phyloP scores from a whole-genome alignment of 2,329 filamentous ascomycete species.

The Hymenoscyphus salicellus region DNA sequence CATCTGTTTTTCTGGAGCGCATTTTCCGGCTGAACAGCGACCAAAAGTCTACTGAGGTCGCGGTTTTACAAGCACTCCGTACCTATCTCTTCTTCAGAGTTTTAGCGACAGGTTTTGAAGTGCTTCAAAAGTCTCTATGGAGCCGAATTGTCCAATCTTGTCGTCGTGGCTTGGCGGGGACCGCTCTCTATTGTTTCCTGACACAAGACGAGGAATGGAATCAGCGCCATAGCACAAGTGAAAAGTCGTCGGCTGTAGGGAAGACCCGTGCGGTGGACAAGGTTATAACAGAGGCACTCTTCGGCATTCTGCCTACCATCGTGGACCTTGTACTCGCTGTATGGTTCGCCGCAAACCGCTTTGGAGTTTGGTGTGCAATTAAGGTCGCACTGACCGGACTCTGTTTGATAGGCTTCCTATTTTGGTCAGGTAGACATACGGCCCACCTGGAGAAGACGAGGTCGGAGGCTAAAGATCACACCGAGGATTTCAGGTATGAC shows the following conservation, averaged over 20 bases:
- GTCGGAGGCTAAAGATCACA: background rate
- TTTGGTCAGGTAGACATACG: background rate
- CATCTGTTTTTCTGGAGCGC: slow-evolving; percentile 1
- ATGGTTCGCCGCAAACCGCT: background rate
- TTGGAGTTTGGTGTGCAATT: background rate
- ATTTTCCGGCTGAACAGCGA: background rate
- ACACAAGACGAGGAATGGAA: background rate
- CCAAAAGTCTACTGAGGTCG: background rate
- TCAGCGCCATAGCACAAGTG: slow-evolving; percentile 1
- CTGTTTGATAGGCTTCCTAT: slow-evolving; percentile 2
- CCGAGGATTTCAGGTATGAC: background rate
- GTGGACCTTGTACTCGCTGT: background rate
- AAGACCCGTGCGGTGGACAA: background rate
- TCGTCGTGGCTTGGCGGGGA: background rate
- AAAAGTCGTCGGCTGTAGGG: background rate
- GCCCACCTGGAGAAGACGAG: background rate
- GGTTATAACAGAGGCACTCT: background rate
- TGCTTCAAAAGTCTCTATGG: slow-evolving; percentile 3
- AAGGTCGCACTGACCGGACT: background rate
- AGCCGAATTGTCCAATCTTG: background rate
- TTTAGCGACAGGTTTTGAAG: background rate
- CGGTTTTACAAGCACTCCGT: background rate
- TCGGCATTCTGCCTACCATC: slow-evolving; percentile 1
- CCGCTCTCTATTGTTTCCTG: background rate
- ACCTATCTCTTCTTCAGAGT: background rate